Evolutionary conservation across 305 asterid species (phyloP).

Genomic region (Ruellia speciosa): DNA sequence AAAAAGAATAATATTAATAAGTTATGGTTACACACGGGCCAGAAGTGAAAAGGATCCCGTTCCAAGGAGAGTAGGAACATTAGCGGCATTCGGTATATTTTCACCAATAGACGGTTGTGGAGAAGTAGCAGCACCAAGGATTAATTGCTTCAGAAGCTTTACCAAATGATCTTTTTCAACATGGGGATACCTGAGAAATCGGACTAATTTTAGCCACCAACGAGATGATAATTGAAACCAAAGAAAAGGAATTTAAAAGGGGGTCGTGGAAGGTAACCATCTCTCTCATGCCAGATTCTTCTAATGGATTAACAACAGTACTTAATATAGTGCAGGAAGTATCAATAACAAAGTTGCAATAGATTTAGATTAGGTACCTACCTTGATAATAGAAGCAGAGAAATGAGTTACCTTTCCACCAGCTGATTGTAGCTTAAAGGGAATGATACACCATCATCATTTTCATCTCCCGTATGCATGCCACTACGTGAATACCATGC

Average conservation of each 20-base stretch:
- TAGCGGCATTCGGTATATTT: slow-evolving; percentile 61
- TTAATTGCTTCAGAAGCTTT: slow-evolving; percentile 81
- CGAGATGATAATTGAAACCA: slow-evolving; percentile 14
- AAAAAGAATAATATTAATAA: slow-evolving; percentile 13
- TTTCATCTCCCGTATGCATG: slow-evolving; percentile 60
- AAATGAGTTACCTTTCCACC: slow-evolving; percentile 64
- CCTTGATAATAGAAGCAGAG: slow-evolving; percentile 3
- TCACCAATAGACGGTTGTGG: slow-evolving; percentile 42
- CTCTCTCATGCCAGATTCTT: background rate
- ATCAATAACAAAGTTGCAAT: background rate
- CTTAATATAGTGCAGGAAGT: background rate
- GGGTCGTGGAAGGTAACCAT: background rate
- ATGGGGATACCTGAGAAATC: slow-evolving; percentile 64
- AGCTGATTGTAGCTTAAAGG: slow-evolving; percentile 72
- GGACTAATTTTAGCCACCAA: slow-evolving; percentile 17
- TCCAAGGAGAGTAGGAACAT: slow-evolving; percentile 89
- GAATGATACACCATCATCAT: slow-evolving; percentile 85
- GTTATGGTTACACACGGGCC: slow-evolving; percentile 43
- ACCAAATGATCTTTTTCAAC: slow-evolving; percentile 91
- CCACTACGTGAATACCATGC: slow-evolving; percentile 95
- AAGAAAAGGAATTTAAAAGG: slow-evolving; percentile 13
- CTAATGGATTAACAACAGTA: background rate
- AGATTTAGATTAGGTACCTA: slow-evolving; percentile 4
- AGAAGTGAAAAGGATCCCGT: slow-evolving; percentile 84
- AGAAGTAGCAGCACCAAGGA: slow-evolving; percentile 57